Evolutionary conservation across 805 yeast genomes (phyloP).

Genomic region (Candida bentonensis): DNA sequence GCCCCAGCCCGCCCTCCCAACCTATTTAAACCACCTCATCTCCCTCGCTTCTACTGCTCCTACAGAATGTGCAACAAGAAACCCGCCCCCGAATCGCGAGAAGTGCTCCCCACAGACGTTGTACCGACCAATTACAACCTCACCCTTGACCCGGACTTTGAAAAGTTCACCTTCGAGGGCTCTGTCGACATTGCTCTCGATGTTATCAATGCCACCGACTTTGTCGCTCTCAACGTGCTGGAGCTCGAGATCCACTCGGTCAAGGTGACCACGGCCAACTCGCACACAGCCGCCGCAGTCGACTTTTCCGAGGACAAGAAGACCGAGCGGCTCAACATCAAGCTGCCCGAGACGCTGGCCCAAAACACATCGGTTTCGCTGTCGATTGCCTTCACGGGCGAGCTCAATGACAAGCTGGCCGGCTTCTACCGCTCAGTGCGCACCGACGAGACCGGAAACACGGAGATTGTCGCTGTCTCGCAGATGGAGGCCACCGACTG

Average conservation of each 20-base stretch:
- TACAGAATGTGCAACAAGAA: neutral
- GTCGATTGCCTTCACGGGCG: constrained; percentile 39
- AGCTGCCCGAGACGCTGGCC: constrained; percentile 29
- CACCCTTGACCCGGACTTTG: constrained; percentile 46
- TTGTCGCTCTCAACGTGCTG: constrained; percentile 41
- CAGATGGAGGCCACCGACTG: constrained; percentile 71
- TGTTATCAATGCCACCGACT: constrained; percentile 28
- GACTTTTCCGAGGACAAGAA: constrained; percentile 29
- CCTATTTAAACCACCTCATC: neutral
- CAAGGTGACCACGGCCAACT: constrained; percentile 21
- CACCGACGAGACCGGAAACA: constrained; percentile 35
- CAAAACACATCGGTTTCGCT: constrained; percentile 40
- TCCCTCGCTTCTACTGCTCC: neutral
- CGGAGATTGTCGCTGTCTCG: constrained; percentile 47
- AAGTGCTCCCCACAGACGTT: constrained; percentile 48
- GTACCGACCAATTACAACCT: constrained; percentile 65
- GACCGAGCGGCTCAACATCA: constrained; percentile 50
- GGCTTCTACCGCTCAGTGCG: constrained; percentile 61
- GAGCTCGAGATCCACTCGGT: constrained; percentile 49
- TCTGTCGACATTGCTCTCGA: constrained; percentile 29
- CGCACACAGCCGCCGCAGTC: constrained; percentile 18
- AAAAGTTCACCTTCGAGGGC: constrained; percentile 23
- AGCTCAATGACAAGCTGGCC: constrained; percentile 53
- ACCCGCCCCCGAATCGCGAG: neutral
- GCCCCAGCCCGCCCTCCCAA: neutral